Percentiles rank a stretch among this genome's conserved stretches.
Conservation (phyloP, 768 basidiomycete species). For the Paxillus ammoniavirescens region DNA sequence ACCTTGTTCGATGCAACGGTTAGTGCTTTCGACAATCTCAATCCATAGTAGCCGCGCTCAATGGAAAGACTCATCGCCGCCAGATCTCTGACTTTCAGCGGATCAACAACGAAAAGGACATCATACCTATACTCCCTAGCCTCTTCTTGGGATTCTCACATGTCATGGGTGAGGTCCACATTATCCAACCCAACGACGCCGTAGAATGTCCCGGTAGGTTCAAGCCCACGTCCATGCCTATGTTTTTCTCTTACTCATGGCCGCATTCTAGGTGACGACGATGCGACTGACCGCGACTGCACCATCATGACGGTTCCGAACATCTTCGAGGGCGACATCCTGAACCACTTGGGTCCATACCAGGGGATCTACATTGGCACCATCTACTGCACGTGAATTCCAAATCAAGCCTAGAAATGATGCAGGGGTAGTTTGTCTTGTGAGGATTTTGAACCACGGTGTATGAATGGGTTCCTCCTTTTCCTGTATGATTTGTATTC, state of each 20-base stretch:
- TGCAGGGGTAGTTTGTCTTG: too few relatives aligned
- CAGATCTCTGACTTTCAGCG: conserved; percentile 26
- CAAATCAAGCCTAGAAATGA: too few relatives aligned
- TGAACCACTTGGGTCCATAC: conserved; percentile 59
- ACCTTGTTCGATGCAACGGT: conserved; percentile 26
- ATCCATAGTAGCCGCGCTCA: background rate
- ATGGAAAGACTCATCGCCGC: background rate
- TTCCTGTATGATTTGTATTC: too few relatives aligned
- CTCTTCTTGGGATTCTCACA: conserved; percentile 47
- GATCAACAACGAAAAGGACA: conserved; percentile 36
- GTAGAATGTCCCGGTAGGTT: conserved; percentile 41
- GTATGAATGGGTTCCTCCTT: background rate
- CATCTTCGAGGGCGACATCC: conserved; percentile 45
- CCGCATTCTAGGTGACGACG: conserved; percentile 45
- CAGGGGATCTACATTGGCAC: conserved; percentile 58
- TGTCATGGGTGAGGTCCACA: conserved; percentile 40
- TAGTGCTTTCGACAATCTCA: background rate
- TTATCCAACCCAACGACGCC: conserved; percentile 36
- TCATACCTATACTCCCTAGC: conserved; percentile 58
- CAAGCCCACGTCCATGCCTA: background rate
- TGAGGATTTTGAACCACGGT: background rate
- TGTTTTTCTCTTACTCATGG: background rate
- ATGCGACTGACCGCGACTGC: conserved; percentile 53
- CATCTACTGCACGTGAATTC: conserved; percentile 32
- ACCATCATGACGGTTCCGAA: conserved; percentile 54